Base-by-base conservation (phyloP, 2,329 filamentous ascomycete species). In the Monilinia polystroma region DNA sequence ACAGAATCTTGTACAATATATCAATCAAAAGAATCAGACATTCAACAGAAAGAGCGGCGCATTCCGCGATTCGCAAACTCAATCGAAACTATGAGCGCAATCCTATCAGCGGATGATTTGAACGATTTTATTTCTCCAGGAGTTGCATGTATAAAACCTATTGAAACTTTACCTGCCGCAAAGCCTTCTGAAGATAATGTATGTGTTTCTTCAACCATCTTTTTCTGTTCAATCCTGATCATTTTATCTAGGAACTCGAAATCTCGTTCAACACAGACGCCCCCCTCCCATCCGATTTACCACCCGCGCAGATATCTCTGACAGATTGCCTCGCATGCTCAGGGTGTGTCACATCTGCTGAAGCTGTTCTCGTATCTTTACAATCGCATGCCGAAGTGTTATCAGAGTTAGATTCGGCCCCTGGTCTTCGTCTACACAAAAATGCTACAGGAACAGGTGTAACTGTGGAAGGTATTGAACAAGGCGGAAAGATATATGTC, bases 121-220 rank as follows among this genome's bases (percentile, higher is more conserved):
- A 99, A 99, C 83, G 95, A 99, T 83, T 99, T 99, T 81, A 99
- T 99, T 77, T 95, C 91, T 67, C 95, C 95, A 18, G 93, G 94
- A 70, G 93, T 99, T 75, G 95, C 95, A 70, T 99, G 95, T 80
- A 98, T 99, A 79, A 98, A 99, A 76, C 95, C 95, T 38, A 85
- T 99, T 77, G 95, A 99, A 79, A 96, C 92, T 2, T 86, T 99
- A 18, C 94, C 95, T 2, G 79, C 84, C 60, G 49, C 56, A n/a
- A 83, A 85, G 45, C 78, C 85, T 32, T 77, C 80, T 62, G 79
- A 80, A 32, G 72, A 76, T 64, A 77, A 79, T 69, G 83, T 85
- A 77, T 66, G 79, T 64, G 11, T 18, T 1, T 23, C 3, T 7
- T 32, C 12, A 20, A 55, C 5, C 29, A n/a, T 41, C 35, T 4